Conservation (phyloP, 2,329 filamentous ascomycete genomes). For the Colletotrichum scovillei region DNA sequence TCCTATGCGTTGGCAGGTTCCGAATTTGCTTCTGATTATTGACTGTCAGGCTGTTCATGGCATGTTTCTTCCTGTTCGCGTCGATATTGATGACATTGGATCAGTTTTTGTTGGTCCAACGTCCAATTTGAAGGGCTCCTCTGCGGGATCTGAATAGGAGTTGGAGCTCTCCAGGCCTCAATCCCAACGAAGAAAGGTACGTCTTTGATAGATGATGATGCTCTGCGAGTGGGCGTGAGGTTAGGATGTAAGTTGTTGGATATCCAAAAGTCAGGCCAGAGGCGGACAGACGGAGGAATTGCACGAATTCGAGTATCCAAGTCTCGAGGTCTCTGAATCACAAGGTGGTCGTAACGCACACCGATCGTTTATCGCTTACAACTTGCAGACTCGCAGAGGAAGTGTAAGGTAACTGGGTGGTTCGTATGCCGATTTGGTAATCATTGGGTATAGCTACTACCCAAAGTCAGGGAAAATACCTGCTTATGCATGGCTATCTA, state of each 20-base stretch:
- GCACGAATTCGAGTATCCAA: neutral
- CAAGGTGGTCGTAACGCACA: neutral
- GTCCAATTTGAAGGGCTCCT: neutral
- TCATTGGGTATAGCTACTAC: neutral
- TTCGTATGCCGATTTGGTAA: neutral
- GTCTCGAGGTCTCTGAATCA: neutral
- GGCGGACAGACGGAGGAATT: conserved; percentile 17
- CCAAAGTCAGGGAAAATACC: neutral
- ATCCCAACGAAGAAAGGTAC: conserved; percentile 29
- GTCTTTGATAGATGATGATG: neutral
- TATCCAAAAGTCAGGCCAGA: neutral
- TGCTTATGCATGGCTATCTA: neutral
- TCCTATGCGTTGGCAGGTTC: neutral
- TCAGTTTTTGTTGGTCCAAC: conserved; percentile 21
- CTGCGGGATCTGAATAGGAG: neutral
- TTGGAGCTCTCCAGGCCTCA: conserved; percentile 5
- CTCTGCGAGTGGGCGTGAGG: conserved; percentile 21
- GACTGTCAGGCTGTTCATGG: conserved; percentile 13
- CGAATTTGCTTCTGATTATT: conserved; percentile 32
- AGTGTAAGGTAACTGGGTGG: neutral
- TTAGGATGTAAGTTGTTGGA: conserved; percentile 4
- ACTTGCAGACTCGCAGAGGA: neutral
- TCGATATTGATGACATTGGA: conserved; percentile 14
- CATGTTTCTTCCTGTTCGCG: conserved; percentile 15
- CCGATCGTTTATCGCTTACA: neutral